phyloP scores from a whole-genome alignment of 805 yeast genomes.

The Blastobotrys attinorum region DNA sequence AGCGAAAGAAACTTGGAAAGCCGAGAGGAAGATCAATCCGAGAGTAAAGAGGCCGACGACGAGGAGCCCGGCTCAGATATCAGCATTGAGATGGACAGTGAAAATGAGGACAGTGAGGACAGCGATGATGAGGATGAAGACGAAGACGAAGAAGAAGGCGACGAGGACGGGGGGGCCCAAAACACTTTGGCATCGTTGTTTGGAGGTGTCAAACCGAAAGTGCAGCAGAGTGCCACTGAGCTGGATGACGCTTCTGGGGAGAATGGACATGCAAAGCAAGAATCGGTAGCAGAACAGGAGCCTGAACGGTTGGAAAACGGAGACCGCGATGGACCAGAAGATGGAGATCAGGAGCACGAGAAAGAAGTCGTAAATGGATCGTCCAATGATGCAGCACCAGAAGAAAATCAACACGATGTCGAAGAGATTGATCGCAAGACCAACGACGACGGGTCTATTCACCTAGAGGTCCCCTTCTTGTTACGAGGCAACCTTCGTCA shows the following conservation, averaged over 20 bases:
- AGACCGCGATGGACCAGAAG: too few relatives aligned
- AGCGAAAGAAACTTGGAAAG: slow-evolving; percentile 20
- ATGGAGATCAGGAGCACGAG: too few relatives aligned
- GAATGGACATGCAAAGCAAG: too few relatives aligned
- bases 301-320: too few relatives aligned
- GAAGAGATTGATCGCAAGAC: slow-evolving; percentile 10
- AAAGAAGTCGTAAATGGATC: too few relatives aligned
- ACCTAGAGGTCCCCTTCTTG: slow-evolving; percentile 45
- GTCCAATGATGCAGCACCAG: too few relatives aligned
- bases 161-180: slow-evolving; percentile 16
- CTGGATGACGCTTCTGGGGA: too few relatives aligned
- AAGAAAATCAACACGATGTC: too few relatives aligned
- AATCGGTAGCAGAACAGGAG: too few relatives aligned
- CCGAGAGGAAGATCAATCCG: slow-evolving; percentile 21
- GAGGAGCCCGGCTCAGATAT: slow-evolving; percentile 19
- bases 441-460: too few relatives aligned
- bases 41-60: slow-evolving; percentile 17
- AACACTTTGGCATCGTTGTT: slow-evolving; percentile 25
- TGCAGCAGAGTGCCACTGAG: slow-evolving; percentile 5
- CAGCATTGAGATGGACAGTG: slow-evolving; percentile 26
- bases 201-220: slow-evolving; percentile 4
- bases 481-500: slow-evolving; percentile 78
- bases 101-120: slow-evolving; percentile 28
- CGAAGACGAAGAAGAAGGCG: slow-evolving; percentile 22
- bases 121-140: slow-evolving; percentile 40